phyloP scores from a whole-genome alignment of 441 rosid species.

The Euphorbia celastroides region DNA sequence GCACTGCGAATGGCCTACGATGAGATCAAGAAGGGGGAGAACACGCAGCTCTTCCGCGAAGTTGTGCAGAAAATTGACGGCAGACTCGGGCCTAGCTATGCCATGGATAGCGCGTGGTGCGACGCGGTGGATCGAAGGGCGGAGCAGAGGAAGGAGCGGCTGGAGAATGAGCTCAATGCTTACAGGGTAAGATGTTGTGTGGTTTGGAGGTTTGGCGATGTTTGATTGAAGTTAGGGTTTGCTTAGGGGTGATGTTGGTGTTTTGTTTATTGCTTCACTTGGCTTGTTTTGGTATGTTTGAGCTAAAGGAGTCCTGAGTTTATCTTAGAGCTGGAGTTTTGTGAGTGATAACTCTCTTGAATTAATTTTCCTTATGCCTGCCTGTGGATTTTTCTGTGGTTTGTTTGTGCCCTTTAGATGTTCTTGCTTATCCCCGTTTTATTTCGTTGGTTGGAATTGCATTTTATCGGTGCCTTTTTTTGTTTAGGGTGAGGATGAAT shows the following conservation, averaged over 20 bases:
- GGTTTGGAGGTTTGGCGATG: background rate
- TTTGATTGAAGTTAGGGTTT: conserved; percentile 10
- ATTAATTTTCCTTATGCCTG: background rate
- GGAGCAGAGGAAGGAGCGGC: conserved; percentile 74
- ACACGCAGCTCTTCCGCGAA: conserved; percentile 74
- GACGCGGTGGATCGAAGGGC: conserved; percentile 65
- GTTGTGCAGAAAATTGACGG: conserved; percentile 69
- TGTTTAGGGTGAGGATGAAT: background rate
- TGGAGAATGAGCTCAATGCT: conserved; percentile 90
- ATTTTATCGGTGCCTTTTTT: background rate
- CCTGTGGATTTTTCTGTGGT: background rate
- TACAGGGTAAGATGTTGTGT: conserved; percentile 47
- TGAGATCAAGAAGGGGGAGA: conserved; percentile 89
- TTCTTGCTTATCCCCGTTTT: background rate
- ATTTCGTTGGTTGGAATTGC: background rate
- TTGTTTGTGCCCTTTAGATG: background rate
- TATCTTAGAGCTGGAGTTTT: background rate
- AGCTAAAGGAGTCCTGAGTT: background rate
- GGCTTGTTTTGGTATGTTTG: background rate
- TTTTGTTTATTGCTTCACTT: background rate
- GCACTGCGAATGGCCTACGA: conserved; percentile 92
- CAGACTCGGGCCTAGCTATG: conserved; percentile 52
- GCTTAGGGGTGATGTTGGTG: background rate
- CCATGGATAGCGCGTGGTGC: conserved; percentile 67
- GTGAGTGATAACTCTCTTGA: background rate